Evolutionary conservation across 441 rosid species (phyloP), one percentile per base, ranked within the genome.

Genomic region (Adansonia madagascariensis): DNA sequence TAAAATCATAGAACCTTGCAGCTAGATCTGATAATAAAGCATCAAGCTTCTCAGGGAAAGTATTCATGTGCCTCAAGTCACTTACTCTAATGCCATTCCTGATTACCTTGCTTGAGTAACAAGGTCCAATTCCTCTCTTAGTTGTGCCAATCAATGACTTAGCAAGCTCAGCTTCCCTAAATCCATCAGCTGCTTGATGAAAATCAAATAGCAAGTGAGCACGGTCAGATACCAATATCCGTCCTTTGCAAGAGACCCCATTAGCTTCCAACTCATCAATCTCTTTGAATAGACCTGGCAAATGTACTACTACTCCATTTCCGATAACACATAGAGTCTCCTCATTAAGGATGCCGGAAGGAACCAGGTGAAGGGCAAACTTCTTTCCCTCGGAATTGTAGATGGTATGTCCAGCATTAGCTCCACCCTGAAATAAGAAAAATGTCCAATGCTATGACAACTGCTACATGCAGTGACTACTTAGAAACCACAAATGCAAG

Each of bases 341-440:
- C 85, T 95, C 92, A 61, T 93, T 94, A 62, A 95, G 86, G 44
- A 95, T 94, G 47, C 98, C 99, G 0, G 99, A 95, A 4, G 99
- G 98, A 73, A 95, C 98, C 81, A 95, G 93, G 81, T 95, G 99
- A 79, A 95, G 92, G 1, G 97, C 98, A 79, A 95, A 95, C 76
- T 94, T 95, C 87, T 91, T 92, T 14, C 98, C 99, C 78, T 92
- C 97, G 3, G 98, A 63, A 75, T 91, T 95, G 57, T 95, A 95
- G 76, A 95, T 94, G 14, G 99, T 95, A 79, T 95, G 99, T n/a
- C 99, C 99, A 76, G 99, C 99, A 82, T 94, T 95, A 61, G 99
- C 97, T 83, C 99, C 98, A 74, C 99, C 98, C 99, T 95, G 84
- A 8, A 1, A 83, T 75, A 61, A 85, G 50, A 50, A 56, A 57